phyloP scores from a whole-genome alignment of 1,284 basidiomycete species.

The Anthracocystis setariae region DNA sequence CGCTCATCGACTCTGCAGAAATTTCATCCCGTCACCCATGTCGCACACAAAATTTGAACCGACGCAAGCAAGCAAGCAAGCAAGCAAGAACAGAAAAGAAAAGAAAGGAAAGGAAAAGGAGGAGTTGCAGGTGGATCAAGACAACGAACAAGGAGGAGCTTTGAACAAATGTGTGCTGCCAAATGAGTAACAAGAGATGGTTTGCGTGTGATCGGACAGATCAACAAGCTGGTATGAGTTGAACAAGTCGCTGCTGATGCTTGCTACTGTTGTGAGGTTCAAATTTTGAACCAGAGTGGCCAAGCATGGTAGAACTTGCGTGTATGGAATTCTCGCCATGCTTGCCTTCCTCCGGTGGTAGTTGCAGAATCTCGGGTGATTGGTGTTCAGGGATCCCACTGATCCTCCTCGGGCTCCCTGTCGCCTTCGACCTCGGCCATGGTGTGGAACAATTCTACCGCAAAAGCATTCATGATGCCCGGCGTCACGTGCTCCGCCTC shows the following conservation, averaged over 20 bases:
- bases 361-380: not conserved
- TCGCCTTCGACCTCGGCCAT: slow-evolving; percentile 57
- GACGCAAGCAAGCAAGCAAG: too few species aligned
- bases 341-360: not conserved
- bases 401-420: slow-evolving; percentile 43
- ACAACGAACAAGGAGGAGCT: not conserved
- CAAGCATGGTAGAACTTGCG: slow-evolving; percentile 6
- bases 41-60: too few species aligned
- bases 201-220: too few species aligned
- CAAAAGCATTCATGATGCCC: slow-evolving; percentile 62
- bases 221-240: slow-evolving; percentile 4
- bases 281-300: not conserved
- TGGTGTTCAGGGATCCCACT: slow-evolving; percentile 32
- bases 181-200: not conserved
- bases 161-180: not conserved
- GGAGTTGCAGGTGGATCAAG: not conserved
- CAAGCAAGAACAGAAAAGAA: too few species aligned
- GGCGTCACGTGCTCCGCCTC: slow-evolving; percentile 60
- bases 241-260: too few species aligned
- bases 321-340: slow-evolving; percentile 7
- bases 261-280: not conserved
- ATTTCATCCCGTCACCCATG: not conserved
- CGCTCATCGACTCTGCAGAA: not conserved
- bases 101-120: not conserved
- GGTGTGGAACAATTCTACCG: slow-evolving; percentile 61